Conservation (phyloP, 306 rosid species). For the Styphnolobium japonicum region DNA sequence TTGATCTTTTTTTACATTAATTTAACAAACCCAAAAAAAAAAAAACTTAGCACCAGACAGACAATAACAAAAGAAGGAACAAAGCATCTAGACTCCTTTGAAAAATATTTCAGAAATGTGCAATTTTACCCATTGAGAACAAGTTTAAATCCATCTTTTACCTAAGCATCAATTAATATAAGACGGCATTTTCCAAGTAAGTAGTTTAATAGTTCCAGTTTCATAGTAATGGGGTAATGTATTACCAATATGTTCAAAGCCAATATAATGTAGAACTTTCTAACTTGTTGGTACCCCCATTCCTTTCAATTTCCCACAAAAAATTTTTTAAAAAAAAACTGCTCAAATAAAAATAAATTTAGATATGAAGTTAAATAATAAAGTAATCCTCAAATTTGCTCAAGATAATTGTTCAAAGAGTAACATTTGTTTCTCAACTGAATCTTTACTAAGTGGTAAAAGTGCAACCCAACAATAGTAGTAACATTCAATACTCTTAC, state of each 20-base stretch:
- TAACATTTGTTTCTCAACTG: not conserved
- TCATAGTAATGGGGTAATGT: not conserved
- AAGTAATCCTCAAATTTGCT: not conserved
- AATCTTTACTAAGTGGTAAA: not conserved
- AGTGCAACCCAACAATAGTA: not conserved
- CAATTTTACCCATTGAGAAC: not conserved
- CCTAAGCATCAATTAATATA: not conserved
- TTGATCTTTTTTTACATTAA: too few relatives aligned
- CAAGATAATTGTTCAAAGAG: not conserved
- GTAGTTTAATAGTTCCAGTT: not conserved
- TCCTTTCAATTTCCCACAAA: not conserved
- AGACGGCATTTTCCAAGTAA: not conserved
- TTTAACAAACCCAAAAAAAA: too few relatives aligned
- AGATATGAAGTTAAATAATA: not conserved
- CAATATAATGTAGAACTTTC: not conserved
- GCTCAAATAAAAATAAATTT: not conserved
- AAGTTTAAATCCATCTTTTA: not conserved
- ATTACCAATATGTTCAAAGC: constrained; percentile 14
- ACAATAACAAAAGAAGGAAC: not conserved
- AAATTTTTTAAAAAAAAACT: not conserved
- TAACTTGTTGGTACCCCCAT: not conserved
- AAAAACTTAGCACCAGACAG: too few relatives aligned
- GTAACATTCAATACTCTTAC: constrained; percentile 9
- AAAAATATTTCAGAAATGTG: not conserved
- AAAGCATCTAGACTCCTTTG: not conserved